Evolutionary conservation across 1,284 basidiomycete genomes (phyloP), one percentile per base, ranked within the genome.

Genomic region (Cryptococcus sp.): DNA sequence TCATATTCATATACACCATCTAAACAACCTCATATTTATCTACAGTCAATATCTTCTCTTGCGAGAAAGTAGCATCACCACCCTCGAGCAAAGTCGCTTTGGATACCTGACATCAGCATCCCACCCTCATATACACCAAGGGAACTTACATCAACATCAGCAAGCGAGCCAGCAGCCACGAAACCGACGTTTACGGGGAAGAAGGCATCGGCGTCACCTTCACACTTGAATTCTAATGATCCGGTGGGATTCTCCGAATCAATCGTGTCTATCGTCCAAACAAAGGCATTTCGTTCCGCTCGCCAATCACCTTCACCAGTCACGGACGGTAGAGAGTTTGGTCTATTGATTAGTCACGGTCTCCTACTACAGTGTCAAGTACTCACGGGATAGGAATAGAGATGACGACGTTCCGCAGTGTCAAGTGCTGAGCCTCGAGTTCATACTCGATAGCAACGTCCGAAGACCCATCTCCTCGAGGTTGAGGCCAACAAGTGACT

Each of bases 391-490:
- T 82, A 23, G 94, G 93, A 61, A 98, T 93, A 49, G 87, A 85
- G 58, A 98, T 90, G 62, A 85, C 81, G 31, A 94, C 82, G 67
- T 96, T 89, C 67, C 88, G 83, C 3, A 98, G 79, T 0, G 83
- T 81, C 51, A 94, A 76, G 54, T 82, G 83, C 59, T 86, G 83
- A 55, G 91, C 87, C 71, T 94, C 91, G 45, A 98, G 85, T 73
- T 98, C 92, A 73, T 96, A 98, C 74, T 98, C 94, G 64, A 98
- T 89, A 71, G 88, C 94, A 52, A 97, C 90, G 61, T 96, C 91
- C 62, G 86, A 89, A 1, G 85, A 86, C 23, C 91, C 91, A 62
- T 91, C 86, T 62, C 90, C 91, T 46, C 87, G 86, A 2, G 88
- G 86, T 25, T 90, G 87, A 4, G 93, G 93, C 94, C 94, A 98